These are phyloP conservation scores for Smithsoniella earleae DNA, from an alignment of 163 green algal species.

Conservation along the genomic window DNA sequence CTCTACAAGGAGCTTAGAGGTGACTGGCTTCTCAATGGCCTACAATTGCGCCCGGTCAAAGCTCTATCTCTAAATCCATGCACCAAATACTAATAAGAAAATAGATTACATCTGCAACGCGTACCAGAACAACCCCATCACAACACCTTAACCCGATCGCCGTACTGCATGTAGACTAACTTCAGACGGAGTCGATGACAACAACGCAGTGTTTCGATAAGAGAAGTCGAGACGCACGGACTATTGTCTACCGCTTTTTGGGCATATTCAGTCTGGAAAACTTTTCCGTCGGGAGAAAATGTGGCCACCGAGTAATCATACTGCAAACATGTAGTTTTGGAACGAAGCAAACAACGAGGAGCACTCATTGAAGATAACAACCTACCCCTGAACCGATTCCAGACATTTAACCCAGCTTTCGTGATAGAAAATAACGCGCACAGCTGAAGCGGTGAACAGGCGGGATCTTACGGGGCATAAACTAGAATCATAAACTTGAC, in stretches of 20 bases:
- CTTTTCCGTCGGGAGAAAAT: conserved; percentile 90
- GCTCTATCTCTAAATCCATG: too few species aligned
- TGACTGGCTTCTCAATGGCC: conserved; percentile 90
- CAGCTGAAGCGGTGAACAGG: too few species aligned
- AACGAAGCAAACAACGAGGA: not conserved
- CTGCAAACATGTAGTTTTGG: conserved; percentile 57
- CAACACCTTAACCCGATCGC: conserved; percentile 86
- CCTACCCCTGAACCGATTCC: conserved; percentile 84
- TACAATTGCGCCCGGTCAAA: conserved; percentile 42
- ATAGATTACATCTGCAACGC: too few species aligned
- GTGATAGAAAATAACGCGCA: too few species aligned
- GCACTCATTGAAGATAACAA: not conserved
- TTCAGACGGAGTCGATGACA: not conserved
- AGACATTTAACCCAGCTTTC: conserved; percentile 71
- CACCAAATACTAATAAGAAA: too few species aligned
- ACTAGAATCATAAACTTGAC: too few species aligned
- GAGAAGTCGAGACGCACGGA: conserved; percentile 58
- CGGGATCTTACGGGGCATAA: too few species aligned
- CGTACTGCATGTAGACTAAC: too few species aligned
- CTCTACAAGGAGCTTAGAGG: conserved; percentile 92
- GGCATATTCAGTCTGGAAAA: conserved; percentile 98
- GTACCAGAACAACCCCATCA: conserved; percentile 92
- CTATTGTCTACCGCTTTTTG: conserved; percentile 96
- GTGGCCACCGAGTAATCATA: conserved; percentile 96
- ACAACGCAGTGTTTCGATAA: too few species aligned